Conservation (phyloP, 1,139 yeast genomes). For the Zygosaccharomyces pseudobailii region DNA sequence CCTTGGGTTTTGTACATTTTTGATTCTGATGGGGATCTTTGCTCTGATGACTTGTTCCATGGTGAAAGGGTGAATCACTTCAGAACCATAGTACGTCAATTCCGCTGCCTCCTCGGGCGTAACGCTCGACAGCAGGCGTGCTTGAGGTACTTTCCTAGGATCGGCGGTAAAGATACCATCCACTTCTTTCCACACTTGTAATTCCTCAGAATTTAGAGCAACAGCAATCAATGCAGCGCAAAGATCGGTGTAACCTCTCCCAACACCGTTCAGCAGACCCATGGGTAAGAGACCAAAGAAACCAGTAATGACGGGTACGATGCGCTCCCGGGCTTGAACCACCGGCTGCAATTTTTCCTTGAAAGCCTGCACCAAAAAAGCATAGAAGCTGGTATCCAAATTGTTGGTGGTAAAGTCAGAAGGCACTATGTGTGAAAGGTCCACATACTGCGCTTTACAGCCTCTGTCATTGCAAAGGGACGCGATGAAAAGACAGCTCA, state of each 20-base stretch:
- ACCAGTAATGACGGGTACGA: conserved; percentile 85
- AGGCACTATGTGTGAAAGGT: conserved; percentile 68
- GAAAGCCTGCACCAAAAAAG: conserved; percentile 53
- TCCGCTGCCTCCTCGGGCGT: conserved; percentile 99
- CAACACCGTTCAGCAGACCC: conserved; percentile 85
- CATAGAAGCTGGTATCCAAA: conserved; percentile 66
- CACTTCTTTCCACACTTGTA: conserved; percentile 98
- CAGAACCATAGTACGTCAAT: conserved; percentile 93
- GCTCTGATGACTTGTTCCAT: conserved; percentile 98
- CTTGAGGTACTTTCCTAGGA: conserved; percentile 90
- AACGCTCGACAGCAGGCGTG: conserved; percentile 77
- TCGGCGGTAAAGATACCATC: conserved; percentile 99
- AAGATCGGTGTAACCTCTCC: conserved; percentile 94
- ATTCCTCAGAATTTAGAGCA: conserved; percentile 84
- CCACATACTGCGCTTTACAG: conserved; percentile 69
- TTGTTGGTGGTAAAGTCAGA: conserved; percentile 47
- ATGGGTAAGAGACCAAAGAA: conserved; percentile 94
- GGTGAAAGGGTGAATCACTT: conserved; percentile 96
- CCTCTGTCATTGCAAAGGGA: conserved; percentile 80
- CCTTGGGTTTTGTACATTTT: conserved; percentile 86
- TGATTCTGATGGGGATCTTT: conserved; percentile 91
- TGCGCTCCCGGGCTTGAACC: conserved; percentile 36
- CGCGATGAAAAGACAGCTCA: conserved; percentile 84
- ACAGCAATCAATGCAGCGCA: conserved; percentile 97
- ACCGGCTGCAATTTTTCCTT: conserved; percentile 46